phyloP scores from a whole-genome alignment of 2,329 filamentous ascomycete genomes.

The Sarocladiaceae sp. region DNA sequence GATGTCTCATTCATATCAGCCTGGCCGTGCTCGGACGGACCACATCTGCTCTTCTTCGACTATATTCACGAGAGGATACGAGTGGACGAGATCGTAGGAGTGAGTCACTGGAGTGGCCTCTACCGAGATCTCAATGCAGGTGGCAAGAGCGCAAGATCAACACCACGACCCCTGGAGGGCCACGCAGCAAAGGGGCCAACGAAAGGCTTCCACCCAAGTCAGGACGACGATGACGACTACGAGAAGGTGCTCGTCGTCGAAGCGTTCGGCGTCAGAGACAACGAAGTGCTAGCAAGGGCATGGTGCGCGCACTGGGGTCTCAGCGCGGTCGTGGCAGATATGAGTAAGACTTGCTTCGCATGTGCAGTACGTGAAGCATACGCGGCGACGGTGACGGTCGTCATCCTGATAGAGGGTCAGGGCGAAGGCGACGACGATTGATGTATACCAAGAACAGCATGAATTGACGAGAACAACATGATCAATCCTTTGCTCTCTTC shows the following conservation, averaged over 20 bases:
- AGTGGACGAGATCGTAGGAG: slow-evolving; percentile 58
- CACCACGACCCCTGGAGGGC: slow-evolving; percentile 32
- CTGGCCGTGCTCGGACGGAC: slow-evolving; percentile 57
- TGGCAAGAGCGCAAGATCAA: slow-evolving; percentile 25
- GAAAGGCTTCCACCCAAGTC: neutral
- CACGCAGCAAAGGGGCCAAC: neutral
- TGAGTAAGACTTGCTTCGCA: slow-evolving; percentile 63
- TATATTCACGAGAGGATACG: slow-evolving; percentile 55
- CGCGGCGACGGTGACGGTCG: slow-evolving; percentile 64
- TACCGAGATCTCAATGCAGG: slow-evolving; percentile 20
- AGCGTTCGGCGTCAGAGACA: slow-evolving; percentile 66
- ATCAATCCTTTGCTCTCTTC: too few relatives aligned
- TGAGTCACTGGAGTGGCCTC: slow-evolving; percentile 58
- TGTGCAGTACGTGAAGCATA: slow-evolving; percentile 72
- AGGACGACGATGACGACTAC: slow-evolving; percentile 40
- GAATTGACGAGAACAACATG: neutral
- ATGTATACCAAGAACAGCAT: too few relatives aligned
- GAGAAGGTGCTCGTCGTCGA: slow-evolving; percentile 67
- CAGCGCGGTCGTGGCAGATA: slow-evolving; percentile 63
- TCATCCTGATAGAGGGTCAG: slow-evolving; percentile 57
- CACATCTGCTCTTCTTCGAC: slow-evolving; percentile 67
- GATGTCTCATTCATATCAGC: slow-evolving; percentile 62
- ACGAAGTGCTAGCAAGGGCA: slow-evolving; percentile 68
- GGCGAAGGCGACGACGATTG: slow-evolving; percentile 26
- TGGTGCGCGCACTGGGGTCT: slow-evolving; percentile 75